A percentile compares a stretch with the other conserved stretches of the same genome.
These are phyloP conservation scores for Primulina tabacum DNA, from an alignment of 257 asterid species.

Conservation along the genomic window DNA sequence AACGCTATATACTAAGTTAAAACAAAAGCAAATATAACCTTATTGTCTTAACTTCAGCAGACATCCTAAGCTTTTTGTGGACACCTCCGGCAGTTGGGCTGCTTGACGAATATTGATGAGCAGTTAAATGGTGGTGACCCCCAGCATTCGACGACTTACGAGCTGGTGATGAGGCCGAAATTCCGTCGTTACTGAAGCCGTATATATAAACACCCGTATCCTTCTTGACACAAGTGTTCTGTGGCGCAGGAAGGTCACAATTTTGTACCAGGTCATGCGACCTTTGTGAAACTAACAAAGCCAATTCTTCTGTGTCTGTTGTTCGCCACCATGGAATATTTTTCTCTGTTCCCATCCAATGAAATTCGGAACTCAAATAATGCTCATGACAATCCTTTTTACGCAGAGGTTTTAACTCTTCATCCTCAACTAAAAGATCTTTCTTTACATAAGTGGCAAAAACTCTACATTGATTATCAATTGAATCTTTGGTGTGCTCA, in stretches of 20 bases:
- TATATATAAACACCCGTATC: slow-evolving; percentile 28
- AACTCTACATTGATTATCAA: slow-evolving; percentile 29
- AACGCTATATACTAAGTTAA: background rate
- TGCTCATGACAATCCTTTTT: slow-evolving; percentile 26
- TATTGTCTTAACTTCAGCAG: slow-evolving; percentile 26
- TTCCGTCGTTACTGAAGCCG: slow-evolving; percentile 25
- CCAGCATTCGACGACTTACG: slow-evolving; percentile 18
- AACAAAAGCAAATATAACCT: slow-evolving; percentile 37
- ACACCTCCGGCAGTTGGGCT: slow-evolving; percentile 27
- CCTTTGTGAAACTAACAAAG: slow-evolving; percentile 58
- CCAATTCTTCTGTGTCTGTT: slow-evolving; percentile 71
- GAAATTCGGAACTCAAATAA: slow-evolving; percentile 39
- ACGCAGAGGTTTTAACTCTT: slow-evolving; percentile 16
- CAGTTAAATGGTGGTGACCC: slow-evolving; percentile 4
- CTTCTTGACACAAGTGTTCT: slow-evolving; percentile 37
- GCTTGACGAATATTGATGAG: slow-evolving; percentile 16
- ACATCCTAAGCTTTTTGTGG: slow-evolving; percentile 24
- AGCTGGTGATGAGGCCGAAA: slow-evolving; percentile 24
- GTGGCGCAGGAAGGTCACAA: slow-evolving; percentile 88
- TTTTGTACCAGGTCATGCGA: slow-evolving; percentile 60
- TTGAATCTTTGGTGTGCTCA: slow-evolving; percentile 19
- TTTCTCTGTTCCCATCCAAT: slow-evolving; percentile 49
- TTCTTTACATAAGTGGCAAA: slow-evolving; percentile 24
- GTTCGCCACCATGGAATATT: slow-evolving; percentile 85
- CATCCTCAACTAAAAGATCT: slow-evolving; percentile 27